Evolutionary conservation across 2,329 filamentous ascomycete genomes (phyloP).

Genomic region (Sclerotiophoma versabilis): DNA sequence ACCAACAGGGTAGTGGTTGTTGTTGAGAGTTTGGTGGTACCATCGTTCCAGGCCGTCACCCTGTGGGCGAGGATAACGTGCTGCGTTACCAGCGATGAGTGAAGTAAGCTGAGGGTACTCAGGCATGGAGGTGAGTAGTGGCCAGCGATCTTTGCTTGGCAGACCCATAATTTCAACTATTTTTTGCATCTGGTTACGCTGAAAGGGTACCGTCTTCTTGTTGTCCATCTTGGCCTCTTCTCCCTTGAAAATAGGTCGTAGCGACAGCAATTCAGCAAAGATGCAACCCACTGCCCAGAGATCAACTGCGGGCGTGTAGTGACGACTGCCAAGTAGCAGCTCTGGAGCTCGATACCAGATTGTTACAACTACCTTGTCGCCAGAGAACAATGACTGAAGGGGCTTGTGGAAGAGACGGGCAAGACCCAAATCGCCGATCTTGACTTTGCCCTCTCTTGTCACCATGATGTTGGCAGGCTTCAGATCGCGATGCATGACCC

Average conservation of each 20-base stretch:
- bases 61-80: slow-evolving; percentile 59
- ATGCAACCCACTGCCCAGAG: slow-evolving; percentile 98
- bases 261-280: slow-evolving; percentile 88
- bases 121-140: slow-evolving; percentile 81
- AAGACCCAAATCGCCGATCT: slow-evolving; percentile 92
- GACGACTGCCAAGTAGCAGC: slow-evolving; percentile 86
- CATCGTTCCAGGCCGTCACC: slow-evolving; percentile 70
- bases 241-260: slow-evolving; percentile 96
- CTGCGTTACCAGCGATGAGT: slow-evolving; percentile 53
- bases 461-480: slow-evolving; percentile 99
- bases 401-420: slow-evolving; percentile 95
- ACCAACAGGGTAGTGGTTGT: slow-evolving; percentile 54
- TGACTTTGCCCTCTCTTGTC: slow-evolving; percentile 85
- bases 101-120: slow-evolving; percentile 77
- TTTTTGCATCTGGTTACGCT: slow-evolving; percentile 98
- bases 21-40: slow-evolving; percentile 59
- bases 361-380: slow-evolving; percentile 97
- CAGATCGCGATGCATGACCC: slow-evolving; percentile 95
- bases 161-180: slow-evolving; percentile 96
- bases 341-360: slow-evolving; percentile 99
- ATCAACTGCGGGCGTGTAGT: slow-evolving; percentile 97
- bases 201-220: slow-evolving; percentile 97
- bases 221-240: slow-evolving; percentile 99
- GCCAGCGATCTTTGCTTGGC: slow-evolving; percentile 89
- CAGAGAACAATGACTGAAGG: slow-evolving; percentile 86